These are phyloP conservation scores for Nicotiana undulata DNA, from an alignment of 257 asterid species.

Conservation along the genomic window DNA sequence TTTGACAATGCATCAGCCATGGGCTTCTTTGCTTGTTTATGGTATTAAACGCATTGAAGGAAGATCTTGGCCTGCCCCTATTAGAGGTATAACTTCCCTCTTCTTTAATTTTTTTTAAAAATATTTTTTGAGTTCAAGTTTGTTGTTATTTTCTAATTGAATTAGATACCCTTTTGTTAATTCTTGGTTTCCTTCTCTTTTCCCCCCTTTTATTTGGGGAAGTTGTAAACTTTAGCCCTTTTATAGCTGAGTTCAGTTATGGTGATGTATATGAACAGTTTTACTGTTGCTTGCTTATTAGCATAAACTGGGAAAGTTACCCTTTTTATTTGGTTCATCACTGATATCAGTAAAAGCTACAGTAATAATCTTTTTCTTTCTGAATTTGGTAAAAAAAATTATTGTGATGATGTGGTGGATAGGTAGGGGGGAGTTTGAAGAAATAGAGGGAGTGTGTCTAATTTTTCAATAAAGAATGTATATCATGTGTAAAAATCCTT, in stretches of 20 bases:
- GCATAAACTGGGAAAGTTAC: neutral
- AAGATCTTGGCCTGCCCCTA: conserved; percentile 91
- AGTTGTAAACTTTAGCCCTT: neutral
- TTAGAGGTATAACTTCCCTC: conserved; percentile 34
- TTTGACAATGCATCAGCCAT: conserved; percentile 96
- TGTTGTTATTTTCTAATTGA: neutral
- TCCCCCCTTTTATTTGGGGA: neutral
- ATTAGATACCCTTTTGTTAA: neutral
- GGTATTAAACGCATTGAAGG: conserved; percentile 97
- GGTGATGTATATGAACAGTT: neutral
- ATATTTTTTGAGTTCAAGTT: neutral
- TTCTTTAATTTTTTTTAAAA: neutral
- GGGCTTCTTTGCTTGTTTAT: conserved; percentile 90
- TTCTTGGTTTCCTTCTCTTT: neutral
- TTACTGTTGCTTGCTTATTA: neutral
- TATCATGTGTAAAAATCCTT: neutral
- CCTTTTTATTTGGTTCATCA: neutral
- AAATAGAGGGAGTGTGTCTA: neutral
- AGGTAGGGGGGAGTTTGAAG: neutral
- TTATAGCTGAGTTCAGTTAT: neutral
- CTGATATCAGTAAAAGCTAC: neutral
- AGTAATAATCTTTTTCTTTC: neutral
- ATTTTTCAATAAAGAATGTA: neutral
- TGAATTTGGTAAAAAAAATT: neutral
- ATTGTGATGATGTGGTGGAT: too few relatives aligned